Conservation (phyloP, 23 red algal species). For the Gracilaria domingensis region DNA sequence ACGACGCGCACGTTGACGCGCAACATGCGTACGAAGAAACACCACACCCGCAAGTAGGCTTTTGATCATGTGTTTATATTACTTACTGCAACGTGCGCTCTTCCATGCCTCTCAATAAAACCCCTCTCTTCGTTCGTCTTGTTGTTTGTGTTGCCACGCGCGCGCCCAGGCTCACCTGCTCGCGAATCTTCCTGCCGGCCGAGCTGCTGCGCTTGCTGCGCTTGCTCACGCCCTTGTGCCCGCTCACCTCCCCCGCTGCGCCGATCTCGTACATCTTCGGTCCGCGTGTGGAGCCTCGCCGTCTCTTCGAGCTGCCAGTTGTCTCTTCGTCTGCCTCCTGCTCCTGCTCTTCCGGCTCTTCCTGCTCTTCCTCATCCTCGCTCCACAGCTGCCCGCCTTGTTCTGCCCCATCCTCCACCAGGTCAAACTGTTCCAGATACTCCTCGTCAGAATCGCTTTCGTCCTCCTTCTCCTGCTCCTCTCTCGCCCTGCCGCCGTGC, state of each 20-base stretch:
- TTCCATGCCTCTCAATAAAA: too few relatives aligned
- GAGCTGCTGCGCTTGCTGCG: neutral
- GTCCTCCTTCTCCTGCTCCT: neutral
- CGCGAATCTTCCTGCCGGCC: slow-evolving; percentile 15
- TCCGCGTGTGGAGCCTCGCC: neutral
- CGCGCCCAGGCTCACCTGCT: neutral
- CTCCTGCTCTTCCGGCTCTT: slow-evolving; percentile 8
- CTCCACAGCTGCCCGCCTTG: neutral
- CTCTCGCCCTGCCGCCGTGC: neutral
- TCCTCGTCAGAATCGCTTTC: slow-evolving; percentile 66
- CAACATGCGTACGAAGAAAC: slow-evolving; percentile 12
- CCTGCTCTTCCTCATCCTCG: slow-evolving; percentile 11
- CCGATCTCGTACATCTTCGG: slow-evolving; percentile 63
- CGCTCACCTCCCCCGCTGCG: slow-evolving; percentile 11
- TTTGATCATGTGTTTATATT: too few relatives aligned
- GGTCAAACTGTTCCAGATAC: slow-evolving; percentile 69
- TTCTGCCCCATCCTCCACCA: slow-evolving; percentile 14
- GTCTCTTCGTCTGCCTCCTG: neutral
- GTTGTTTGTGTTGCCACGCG: neutral
- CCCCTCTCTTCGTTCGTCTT: too few relatives aligned
- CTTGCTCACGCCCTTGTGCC: neutral
- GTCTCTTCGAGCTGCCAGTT: neutral
- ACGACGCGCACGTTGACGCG: neutral
- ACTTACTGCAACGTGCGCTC: too few relatives aligned
- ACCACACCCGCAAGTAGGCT: neutral